Percentiles rank a stretch among this genome's conserved stretches.
phyloP scores from a whole-genome alignment of 2,329 filamentous ascomycete species.

The Tolypocladium paradoxum region DNA sequence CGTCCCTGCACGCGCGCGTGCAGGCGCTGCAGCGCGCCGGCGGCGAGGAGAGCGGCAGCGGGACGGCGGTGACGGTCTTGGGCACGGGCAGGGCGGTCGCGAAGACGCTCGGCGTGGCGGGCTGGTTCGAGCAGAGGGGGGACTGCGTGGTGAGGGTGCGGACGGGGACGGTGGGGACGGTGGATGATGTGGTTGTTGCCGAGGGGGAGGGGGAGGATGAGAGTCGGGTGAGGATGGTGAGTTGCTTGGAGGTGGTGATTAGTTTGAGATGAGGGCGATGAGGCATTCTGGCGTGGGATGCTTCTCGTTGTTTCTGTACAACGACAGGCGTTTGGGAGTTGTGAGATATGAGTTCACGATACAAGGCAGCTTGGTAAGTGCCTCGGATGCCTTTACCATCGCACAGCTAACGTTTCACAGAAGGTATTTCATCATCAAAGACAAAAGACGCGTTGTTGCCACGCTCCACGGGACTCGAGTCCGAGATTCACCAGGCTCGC shows the following conservation, averaged over 20 bases:
- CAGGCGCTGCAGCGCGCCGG: conserved; percentile 24
- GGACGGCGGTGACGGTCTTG: conserved; percentile 41
- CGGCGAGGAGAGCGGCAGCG: conserved; percentile 12
- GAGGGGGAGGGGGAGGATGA: conserved; percentile 26
- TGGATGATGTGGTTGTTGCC: conserved; percentile 52
- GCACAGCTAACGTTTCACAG: neutral
- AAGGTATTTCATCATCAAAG: neutral
- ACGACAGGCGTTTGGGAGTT: no score
- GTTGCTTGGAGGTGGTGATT: conserved; percentile 39
- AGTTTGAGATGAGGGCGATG: conserved; percentile 31
- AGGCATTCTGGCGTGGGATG: no score
- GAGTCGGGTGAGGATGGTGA: conserved; percentile 36
- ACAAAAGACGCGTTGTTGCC: neutral
- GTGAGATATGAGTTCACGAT: neutral
- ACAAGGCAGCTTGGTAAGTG: neutral
- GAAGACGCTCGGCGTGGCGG: conserved; percentile 49
- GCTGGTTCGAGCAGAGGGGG: conserved; percentile 52
- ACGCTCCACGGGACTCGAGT: neutral
- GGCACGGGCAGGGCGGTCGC: conserved; percentile 58
- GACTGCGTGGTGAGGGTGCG: conserved; percentile 48
- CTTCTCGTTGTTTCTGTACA: no score
- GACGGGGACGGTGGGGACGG: conserved; percentile 52
- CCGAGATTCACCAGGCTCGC: neutral
- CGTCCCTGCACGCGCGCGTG: conserved; percentile 35
- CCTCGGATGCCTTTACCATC: neutral